Evolutionary conservation across 495 filamentous ascomycete species (phyloP), one percentile per base, ranked within the genome.

Genomic region (Bacidia gigantensis): DNA sequence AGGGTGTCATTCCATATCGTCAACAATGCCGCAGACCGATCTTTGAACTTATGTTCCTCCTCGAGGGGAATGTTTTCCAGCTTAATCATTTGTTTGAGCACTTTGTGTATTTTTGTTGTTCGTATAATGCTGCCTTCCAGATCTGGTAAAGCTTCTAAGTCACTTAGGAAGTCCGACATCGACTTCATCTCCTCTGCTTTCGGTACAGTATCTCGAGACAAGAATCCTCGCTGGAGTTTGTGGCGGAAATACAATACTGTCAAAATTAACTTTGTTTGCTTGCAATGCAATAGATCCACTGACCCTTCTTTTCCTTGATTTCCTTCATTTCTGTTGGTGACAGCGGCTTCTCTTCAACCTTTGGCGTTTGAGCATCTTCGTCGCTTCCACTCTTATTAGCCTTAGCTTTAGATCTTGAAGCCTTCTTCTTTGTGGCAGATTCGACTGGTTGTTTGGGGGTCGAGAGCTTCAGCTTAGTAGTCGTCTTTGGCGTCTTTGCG

Each of bases 31-130:
- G 83, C 74, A 35, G 84, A 84, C 26, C 89, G 82, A 46, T 79
- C 67, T 66, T 87, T 88, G 79, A 95, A 89, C 24, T 82, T 70
- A 67, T 81, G 89, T 53, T 90, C 82, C 24, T 87, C 83, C 49
- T 96, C 89, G 39, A 79, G 81, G 3, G 89, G 89, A 55, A 95
- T 94, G 2, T 74, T 72, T 17, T 74, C 66, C 2, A 95, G 72
- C 69, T 92, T 94, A 58, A 94, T 72, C 60, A 96, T 90, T 39
- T 80, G 86, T 69, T 87, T 89, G 44, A 95, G 73, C 9, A 96
- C 89, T 68, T 95, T 95, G 75, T 94, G 86, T 66, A 95, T 93
- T 72, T 94, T 94, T 29, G 89, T 95, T 3, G 64, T 68, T 46
- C 81, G 75, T 58, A 96, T 93, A 57, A 94, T 90, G 57, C 77